Base-by-base conservation (phyloP, 2,329 filamentous ascomycete genomes). In the Apiospora saccharicola region DNA sequence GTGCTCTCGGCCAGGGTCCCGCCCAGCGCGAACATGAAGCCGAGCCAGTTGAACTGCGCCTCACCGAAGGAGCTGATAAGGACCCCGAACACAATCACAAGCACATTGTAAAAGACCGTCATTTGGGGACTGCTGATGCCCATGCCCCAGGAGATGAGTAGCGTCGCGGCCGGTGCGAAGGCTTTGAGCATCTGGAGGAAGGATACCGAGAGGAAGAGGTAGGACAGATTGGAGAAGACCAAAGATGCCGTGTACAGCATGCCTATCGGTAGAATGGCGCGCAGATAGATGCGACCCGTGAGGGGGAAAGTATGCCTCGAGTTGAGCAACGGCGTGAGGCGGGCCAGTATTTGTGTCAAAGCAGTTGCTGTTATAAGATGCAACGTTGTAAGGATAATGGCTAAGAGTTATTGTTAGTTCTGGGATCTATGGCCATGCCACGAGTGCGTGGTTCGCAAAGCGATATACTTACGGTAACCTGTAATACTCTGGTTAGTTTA, bases 1-100 rank as follows among this genome's bases (percentile, higher is more conserved):
- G 93, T 88, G 68, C 94, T 93, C 84, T 96, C 94, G 79, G 95
- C 95, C 71, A 92, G 81, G 76, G 95, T 93, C 75, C 93, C 94
- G 73, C 88, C 92, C 71, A 92, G 81, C 84, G 96, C 94, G 83
- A 89, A 92, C 47, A 91, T 75, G 82, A 93, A 91, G 70, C 90
- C 90, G 64, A 89, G 77, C 83, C 90, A 83, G 78, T 89, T 89
- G 82, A 93, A 93, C 73, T 90, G 85, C 77, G 93, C 90, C 82
- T 93, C 91, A 76, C 91, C 91, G 53, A 85, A 76, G 71, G 85
- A 87, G 70, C 87, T 86, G 24, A 89, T 79, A 30, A 79, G 83
- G 16, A 89, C 87, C 70, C 87, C 87, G 19, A 82, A 77, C 10
- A 88, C 86, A 70, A 89, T 89, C 77, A 88, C 77, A 71, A 85